Base-by-base conservation (phyloP, 257 asterid species). In the Forsythia viridissima region DNA sequence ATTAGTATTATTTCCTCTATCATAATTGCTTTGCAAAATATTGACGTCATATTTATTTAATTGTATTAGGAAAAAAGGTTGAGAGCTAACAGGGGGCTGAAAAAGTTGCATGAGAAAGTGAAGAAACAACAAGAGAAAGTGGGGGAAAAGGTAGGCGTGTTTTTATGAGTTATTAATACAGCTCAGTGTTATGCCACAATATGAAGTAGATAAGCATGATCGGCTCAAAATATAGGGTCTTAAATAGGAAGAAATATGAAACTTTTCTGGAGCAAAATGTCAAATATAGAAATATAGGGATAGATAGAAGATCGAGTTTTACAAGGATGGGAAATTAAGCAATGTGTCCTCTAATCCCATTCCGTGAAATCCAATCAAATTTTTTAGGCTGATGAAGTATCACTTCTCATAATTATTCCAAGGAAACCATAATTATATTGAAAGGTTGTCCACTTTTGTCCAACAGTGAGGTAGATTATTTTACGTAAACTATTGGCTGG, bases 71-170 rank as follows among this genome's bases (percentile, higher is more conserved):
- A 90, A 81, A 90, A 88, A 79, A 79, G 90, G 83, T 74, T 90
- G 84, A 84, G 92, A 83, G 94, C 89, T 77, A 85, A 90, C 73
- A 71, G 83, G 82, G 86, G 90, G 10, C 80, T 88, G 61, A 84
- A 87, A 65, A 88, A 82, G 82, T 69, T 90, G 87, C 91, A 78
- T 0, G 92, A 88, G 86, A 84, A 86, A 87, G 91, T 90, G 72
- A 90, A 90, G 86, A 79, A 90, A 75, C 94, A 88, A 4, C 94
- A 90, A 83, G 94, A 88, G 76, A 90, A 83, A 82, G 94, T 90
- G 76, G 92, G 88, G 73, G 90, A 88, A 80, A 90, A 84, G 92
- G 92, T 90, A 84, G 44, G 73, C 20, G 38, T 66, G 69, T 68
- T 73, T 48, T 65, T 30, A 16, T 20, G 12, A 66, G 36, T 12